Base-by-base conservation (phyloP, 768 basidiomycete genomes). In the Mycena latifolia region DNA sequence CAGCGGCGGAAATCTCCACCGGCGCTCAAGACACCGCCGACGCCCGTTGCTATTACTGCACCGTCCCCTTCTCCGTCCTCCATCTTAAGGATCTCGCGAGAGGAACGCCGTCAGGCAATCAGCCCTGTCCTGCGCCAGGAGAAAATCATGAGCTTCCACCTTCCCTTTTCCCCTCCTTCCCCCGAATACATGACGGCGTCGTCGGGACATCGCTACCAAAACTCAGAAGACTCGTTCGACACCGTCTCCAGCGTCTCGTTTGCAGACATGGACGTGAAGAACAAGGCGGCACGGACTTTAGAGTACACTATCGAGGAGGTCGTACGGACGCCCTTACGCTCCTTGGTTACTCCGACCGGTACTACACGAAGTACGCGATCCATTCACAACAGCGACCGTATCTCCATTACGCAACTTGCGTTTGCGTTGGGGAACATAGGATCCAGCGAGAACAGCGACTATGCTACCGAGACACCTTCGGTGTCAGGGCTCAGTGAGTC, bases 211-310 rank as follows among this genome's bases (percentile, higher is more conserved):
- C 52, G 51, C 28, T 52, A 59, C 5, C 59, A 29, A 5, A 1
- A 1, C 2, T 66, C 65, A 4, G 35, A 55, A 14, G 28, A 58
- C 5, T 62, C 68, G 0, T 69, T 66, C 56, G 68, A 69, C 55
- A 69, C 68, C 3, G 29, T 66, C 14, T 69, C 68, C 2, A 69
- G 61, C 52, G 64, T 69, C 2, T 65, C 64, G 5, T 69, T 69
- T 37, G 64, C 64, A 0, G 68, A 53, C 20, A 55, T 63, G 28
- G 56, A 61, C 27, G 53, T 53, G 24, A 65, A 27, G 37, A 43
- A 5, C 55, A 53, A 45, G 53, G 18, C 65, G 24, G 14, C 51
- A 15, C 50, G 25, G 4, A 27, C 22, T 15, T 12, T 29, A 10
- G 24, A 14, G 2, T 18, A 53, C 46, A 37, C 17, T 35, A 45